Evolutionary conservation across 1,284 basidiomycete genomes (phyloP).

Genomic region (Leccinum ponderosum): DNA sequence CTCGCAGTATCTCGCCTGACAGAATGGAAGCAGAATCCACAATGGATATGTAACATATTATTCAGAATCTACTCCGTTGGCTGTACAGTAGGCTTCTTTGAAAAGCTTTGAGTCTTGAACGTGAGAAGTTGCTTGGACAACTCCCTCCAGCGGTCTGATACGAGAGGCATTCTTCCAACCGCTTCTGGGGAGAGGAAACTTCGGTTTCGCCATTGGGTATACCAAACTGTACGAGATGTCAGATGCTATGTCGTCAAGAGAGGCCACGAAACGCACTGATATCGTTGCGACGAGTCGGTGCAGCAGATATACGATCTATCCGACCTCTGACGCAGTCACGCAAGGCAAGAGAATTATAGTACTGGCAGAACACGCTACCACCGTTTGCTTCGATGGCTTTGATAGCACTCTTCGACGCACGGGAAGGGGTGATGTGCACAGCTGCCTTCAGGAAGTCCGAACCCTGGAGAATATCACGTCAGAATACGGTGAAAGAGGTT

Average conservation of each 20-base stretch:
- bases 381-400: conserved; percentile 80
- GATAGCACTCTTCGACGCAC: conserved; percentile 88
- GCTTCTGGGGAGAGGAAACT: conserved; percentile 69
- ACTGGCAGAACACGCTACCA: conserved; percentile 87
- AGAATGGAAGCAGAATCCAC: conserved; percentile 42
- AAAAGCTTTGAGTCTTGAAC: conserved; percentile 61
- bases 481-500: conserved; percentile 1
- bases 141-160: conserved; percentile 66
- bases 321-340: conserved; percentile 78
- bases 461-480: conserved; percentile 46
- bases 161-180: conserved; percentile 58
- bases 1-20: conserved; percentile 62
- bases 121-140: conserved; percentile 60
- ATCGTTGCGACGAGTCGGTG: conserved; percentile 82
- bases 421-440: conserved; percentile 82
- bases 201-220: conserved; percentile 69
- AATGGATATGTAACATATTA: conserved; percentile 15
- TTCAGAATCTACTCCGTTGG: conserved; percentile 18
- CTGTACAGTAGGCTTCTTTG: conserved; percentile 40
- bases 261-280: conserved; percentile 58
- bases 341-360: conserved; percentile 87
- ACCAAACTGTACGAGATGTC: conserved; percentile 58
- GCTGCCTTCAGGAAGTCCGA: conserved; percentile 67
- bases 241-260: conserved; percentile 4
- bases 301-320: conserved; percentile 68